phyloP scores from a whole-genome alignment of 306 rosid genomes.

The Cicer pinnatifidum region DNA sequence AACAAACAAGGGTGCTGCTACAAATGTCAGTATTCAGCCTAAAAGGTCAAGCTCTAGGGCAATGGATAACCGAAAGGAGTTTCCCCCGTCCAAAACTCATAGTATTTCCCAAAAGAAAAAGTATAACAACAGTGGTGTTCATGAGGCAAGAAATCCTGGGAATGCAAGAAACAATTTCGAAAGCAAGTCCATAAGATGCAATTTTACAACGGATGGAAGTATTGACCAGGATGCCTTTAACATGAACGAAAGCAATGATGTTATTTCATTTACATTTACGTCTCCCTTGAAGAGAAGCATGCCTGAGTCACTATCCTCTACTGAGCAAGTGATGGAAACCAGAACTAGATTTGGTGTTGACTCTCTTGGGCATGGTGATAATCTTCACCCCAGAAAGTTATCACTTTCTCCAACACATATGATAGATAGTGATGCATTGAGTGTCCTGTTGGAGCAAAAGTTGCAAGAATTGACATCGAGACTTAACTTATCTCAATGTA shows the following conservation, averaged over 20 bases:
- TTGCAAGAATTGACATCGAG: constrained; percentile 75
- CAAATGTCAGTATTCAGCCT: constrained; percentile 52
- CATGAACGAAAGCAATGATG: constrained; percentile 64
- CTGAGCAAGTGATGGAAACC: constrained; percentile 47
- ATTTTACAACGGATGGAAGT: constrained; percentile 55
- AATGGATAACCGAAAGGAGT: constrained; percentile 52
- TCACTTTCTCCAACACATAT: constrained; percentile 54
- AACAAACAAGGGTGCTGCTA: constrained; percentile 52
- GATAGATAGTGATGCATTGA: constrained; percentile 67
- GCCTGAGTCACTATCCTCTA: constrained; percentile 49
- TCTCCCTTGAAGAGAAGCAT: constrained; percentile 71
- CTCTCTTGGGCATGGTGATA: constrained; percentile 50
- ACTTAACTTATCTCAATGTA: constrained; percentile 58
- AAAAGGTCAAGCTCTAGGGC: constrained; percentile 51
- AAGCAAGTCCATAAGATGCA: constrained; percentile 64
- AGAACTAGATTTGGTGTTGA: constrained; percentile 48
- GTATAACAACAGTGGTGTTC: constrained; percentile 47
- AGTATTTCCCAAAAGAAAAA: constrained; percentile 49
- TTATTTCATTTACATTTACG: constrained; percentile 86
- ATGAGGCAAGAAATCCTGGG: constrained; percentile 49
- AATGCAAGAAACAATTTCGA: constrained; percentile 42
- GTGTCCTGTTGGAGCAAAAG: constrained; percentile 83
- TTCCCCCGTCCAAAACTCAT: constrained; percentile 50
- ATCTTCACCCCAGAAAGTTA: constrained; percentile 46
- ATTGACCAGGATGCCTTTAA: constrained; percentile 50